Conservation (phyloP, 306 rosid genomes). For the Astragalus glycyphyllos region DNA sequence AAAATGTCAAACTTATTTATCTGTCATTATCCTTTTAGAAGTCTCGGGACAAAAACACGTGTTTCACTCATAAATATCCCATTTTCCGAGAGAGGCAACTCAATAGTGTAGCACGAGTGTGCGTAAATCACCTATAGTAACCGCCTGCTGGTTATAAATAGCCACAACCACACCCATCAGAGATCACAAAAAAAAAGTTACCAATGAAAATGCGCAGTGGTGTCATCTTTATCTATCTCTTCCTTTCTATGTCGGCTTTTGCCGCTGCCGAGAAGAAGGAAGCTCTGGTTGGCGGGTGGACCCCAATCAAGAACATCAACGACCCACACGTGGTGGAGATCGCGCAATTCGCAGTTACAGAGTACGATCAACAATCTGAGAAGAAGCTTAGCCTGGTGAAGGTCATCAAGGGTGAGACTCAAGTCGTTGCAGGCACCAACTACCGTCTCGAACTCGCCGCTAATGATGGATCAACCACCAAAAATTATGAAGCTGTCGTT, state of each 20-base stretch:
- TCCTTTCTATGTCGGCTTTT: constrained; percentile 18
- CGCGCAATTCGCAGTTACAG: constrained; percentile 57
- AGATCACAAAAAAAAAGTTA: neutral
- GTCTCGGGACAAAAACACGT: no score
- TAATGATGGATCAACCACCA: neutral
- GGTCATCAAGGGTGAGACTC: constrained; percentile 51
- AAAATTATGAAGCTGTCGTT: constrained; percentile 41
- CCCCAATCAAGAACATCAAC: constrained; percentile 45
- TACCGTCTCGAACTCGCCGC: constrained; percentile 31
- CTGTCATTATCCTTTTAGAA: no score
- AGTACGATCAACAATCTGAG: constrained; percentile 49
- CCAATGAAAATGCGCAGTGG: constrained; percentile 36
- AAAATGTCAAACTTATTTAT: no score
- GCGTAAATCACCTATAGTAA: no score
- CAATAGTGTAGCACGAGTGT: no score
- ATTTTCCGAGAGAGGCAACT: no score
- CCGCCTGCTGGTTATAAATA: neutral
- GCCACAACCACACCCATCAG: neutral
- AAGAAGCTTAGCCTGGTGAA: constrained; percentile 34
- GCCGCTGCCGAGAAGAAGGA: neutral
- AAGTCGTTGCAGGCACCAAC: constrained; percentile 50
- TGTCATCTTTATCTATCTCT: constrained; percentile 26
- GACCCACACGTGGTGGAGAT: constrained; percentile 59
- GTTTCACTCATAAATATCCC: no score
- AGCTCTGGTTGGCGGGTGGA: constrained; percentile 36